These are phyloP conservation scores for Rostrohypoxylon terebratum DNA, from an alignment of 495 filamentous ascomycete species.

Conservation along the genomic window DNA sequence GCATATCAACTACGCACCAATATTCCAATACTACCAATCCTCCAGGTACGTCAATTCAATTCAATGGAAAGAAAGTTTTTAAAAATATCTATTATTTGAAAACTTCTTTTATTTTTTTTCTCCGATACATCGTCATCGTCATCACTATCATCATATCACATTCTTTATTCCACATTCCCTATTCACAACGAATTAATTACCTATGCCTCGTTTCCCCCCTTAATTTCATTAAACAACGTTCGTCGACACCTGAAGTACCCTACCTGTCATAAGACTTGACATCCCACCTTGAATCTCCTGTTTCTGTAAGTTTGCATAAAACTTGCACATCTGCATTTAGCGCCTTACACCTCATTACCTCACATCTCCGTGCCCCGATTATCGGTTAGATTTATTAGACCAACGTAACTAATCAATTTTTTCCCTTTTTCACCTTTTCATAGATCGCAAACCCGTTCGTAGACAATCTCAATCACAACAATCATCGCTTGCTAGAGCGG, in stretches of 20 bases:
- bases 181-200: background rate
- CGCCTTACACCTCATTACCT: slow-evolving; percentile 2
- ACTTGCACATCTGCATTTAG: slow-evolving; percentile 22
- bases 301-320: slow-evolving; percentile 28
- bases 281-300: slow-evolving; percentile 24
- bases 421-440: background rate
- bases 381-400: slow-evolving; percentile 31
- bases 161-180: slow-evolving; percentile 5
- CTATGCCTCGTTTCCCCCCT: background rate
- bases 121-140: background rate
- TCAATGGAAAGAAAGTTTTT: slow-evolving; percentile 2
- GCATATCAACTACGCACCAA: slow-evolving; percentile 31
- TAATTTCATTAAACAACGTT: slow-evolving; percentile 10
- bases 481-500: slow-evolving; percentile 61
- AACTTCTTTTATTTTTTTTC: background rate
- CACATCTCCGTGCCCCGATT: slow-evolving; percentile 34
- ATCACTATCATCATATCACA: background rate
- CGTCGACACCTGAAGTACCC: slow-evolving; percentile 4
- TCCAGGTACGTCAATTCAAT: slow-evolving; percentile 14
- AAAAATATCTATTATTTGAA: background rate
- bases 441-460: slow-evolving; percentile 47
- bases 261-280: slow-evolving; percentile 8
- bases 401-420: slow-evolving; percentile 12
- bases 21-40: slow-evolving; percentile 20
- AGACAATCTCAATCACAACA: slow-evolving; percentile 56